A percentile compares a stretch with the other conserved stretches of the same genome.
Conservation (phyloP, 495 filamentous ascomycete species). For the Penicillium tannophilum region DNA sequence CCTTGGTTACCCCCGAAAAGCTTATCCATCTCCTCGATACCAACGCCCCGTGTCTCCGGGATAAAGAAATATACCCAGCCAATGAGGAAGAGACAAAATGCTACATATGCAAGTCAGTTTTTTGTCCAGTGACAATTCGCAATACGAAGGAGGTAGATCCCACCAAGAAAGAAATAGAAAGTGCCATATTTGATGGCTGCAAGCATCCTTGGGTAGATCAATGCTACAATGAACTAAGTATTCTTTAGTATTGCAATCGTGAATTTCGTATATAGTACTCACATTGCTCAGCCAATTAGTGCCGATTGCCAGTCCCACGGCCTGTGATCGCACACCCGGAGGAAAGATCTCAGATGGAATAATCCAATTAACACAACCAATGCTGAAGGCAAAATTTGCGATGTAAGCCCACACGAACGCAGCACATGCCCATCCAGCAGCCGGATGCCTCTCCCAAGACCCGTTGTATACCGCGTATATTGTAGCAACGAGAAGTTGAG, state of each 20-base stretch:
- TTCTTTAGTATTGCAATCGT: conserved; percentile 1
- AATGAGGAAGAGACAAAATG: conserved; percentile 32
- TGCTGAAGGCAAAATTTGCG: conserved; percentile 18
- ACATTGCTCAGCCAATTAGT: conserved; percentile 27
- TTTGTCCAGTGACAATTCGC: not conserved
- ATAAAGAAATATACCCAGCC: conserved; percentile 56
- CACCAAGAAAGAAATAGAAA: conserved; percentile 26
- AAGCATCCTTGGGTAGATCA: conserved; percentile 37
- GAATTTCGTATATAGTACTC: no score
- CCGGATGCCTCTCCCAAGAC: conserved; percentile 58
- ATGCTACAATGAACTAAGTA: conserved; percentile 50
- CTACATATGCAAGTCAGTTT: not conserved
- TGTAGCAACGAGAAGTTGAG: conserved; percentile 59
- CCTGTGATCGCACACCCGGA: conserved; percentile 7
- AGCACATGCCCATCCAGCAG: conserved; percentile 72
- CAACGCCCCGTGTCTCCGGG: conserved; percentile 14
- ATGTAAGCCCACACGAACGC: conserved; percentile 73
- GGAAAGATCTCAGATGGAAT: conserved; percentile 17
- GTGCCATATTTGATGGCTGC: conserved; percentile 10
- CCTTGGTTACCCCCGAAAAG: conserved; percentile 14
- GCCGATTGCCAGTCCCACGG: conserved; percentile 9
- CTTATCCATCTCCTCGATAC: conserved; percentile 18
- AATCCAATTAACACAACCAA: conserved; percentile 17
- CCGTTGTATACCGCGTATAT: conserved; percentile 63
- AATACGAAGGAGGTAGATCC: not conserved